Evolutionary conservation across 176 grass and related monocot species (phyloP).

Genomic region (Zoysia pacifica): DNA sequence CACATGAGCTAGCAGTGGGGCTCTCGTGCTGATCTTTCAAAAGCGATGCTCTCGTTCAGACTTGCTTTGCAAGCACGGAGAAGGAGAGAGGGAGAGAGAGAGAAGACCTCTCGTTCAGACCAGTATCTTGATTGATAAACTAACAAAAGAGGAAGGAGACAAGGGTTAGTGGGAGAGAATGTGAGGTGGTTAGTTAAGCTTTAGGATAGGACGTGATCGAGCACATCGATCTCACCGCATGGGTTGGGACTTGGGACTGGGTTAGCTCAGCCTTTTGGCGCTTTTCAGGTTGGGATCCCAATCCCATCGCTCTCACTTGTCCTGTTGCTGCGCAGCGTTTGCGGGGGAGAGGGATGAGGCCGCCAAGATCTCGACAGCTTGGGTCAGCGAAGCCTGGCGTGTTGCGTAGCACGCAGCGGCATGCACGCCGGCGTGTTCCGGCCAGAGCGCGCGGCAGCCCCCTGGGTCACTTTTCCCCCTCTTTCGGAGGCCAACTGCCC

Average conservation of each 20-base stretch:
- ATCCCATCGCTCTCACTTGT: constrained; percentile 4
- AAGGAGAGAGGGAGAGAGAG: background rate
- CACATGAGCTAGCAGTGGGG: constrained; percentile 13
- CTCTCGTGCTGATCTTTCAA: constrained; percentile 24
- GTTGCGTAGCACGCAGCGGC: background rate
- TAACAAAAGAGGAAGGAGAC: constrained; percentile 18
- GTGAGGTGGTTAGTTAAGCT: constrained; percentile 17
- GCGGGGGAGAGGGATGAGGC: background rate
- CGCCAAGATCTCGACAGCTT: background rate
- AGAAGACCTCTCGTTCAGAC: no score
- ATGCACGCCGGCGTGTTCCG: background rate
- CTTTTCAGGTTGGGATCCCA: constrained; percentile 32
- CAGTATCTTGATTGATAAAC: constrained; percentile 37
- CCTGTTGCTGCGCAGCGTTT: background rate
- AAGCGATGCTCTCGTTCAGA: background rate
- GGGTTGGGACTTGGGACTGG: constrained; percentile 9
- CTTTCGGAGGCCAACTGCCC: background rate
- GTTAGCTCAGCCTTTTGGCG: constrained; percentile 22
- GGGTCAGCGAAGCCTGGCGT: constrained; percentile 14
- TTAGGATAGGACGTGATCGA: background rate
- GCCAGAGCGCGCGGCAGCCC: background rate
- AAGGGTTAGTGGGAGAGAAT: constrained; percentile 47
- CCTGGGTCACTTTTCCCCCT: background rate
- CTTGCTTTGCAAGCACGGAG: constrained; percentile 29
- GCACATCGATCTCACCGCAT: background rate